These are phyloP conservation scores for Blastobotrys persicus DNA, from an alignment of 1,139 yeast genomes.

Conservation along the genomic window DNA sequence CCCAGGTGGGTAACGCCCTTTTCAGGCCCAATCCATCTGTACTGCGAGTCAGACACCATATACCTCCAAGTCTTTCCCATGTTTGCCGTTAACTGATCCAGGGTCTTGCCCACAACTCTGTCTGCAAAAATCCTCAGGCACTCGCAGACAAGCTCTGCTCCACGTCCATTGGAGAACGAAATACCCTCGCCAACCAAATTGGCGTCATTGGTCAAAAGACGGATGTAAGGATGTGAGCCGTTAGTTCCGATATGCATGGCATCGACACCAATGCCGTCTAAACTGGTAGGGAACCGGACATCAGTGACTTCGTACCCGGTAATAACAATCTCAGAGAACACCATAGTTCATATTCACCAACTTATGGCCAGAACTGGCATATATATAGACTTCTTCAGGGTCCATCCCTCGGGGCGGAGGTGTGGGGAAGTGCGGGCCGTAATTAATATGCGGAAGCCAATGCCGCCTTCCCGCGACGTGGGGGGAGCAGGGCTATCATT, in stretches of 20 bases:
- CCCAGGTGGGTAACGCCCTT: conserved; percentile 39
- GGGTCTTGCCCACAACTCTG: conserved; percentile 28
- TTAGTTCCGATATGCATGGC: conserved; percentile 41
- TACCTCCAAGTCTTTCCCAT: conserved; percentile 41
- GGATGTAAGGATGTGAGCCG: conserved; percentile 26
- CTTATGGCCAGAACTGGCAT: too few species aligned
- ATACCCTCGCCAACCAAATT: conserved; percentile 25
- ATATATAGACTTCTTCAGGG: not conserved
- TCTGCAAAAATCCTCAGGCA: conserved; percentile 30
- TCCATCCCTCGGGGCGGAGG: not conserved
- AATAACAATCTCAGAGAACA: not conserved
- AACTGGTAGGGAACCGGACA: conserved; percentile 38
- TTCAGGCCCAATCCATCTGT: conserved; percentile 41
- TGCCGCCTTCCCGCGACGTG: not conserved
- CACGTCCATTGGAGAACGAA: conserved; percentile 33
- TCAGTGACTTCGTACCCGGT: not conserved
- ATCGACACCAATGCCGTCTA: conserved; percentile 39
- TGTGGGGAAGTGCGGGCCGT: not conserved
- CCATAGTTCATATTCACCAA: too few species aligned
- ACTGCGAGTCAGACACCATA: conserved; percentile 38
- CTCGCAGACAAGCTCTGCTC: conserved; percentile 29
- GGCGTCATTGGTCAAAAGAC: not conserved
- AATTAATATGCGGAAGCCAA: not conserved
- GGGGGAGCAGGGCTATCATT: not conserved
- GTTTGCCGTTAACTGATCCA: conserved; percentile 32